Percentiles rank a stretch among this genome's conserved stretches.
Evolutionary conservation across 306 rosid species (phyloP).

Genomic region (Delonix regia): DNA sequence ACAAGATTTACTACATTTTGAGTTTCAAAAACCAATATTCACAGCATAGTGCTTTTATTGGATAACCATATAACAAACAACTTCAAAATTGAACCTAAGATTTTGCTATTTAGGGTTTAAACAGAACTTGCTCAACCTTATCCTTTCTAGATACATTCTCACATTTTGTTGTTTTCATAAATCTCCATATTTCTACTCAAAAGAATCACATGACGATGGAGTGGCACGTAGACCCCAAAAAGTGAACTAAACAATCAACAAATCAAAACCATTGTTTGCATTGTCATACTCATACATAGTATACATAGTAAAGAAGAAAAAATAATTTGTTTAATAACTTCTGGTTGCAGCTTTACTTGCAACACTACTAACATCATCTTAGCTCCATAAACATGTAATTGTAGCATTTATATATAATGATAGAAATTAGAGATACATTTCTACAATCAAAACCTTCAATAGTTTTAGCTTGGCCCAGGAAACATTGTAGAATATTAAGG

Average conservation of each 20-base stretch:
- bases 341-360: not conserved
- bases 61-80: too few relatives aligned
- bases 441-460: constrained; percentile 21
- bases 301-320: not conserved
- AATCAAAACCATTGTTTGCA: not conserved
- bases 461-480: not conserved
- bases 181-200: constrained; percentile 13
- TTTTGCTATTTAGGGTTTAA: too few relatives aligned
- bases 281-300: not conserved
- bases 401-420: not conserved
- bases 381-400: not conserved
- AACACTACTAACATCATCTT: not conserved
- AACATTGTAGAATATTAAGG: constrained; percentile 3
- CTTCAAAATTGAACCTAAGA: too few relatives aligned
- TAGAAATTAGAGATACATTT: not conserved
- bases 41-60: too few relatives aligned
- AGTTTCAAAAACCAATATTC: too few relatives aligned
- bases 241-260: not conserved
- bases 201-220: not conserved
- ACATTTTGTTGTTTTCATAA: constrained; percentile 1
- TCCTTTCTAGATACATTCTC: constrained; percentile 3
- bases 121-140: not conserved
- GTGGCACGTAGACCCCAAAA: constrained; percentile 4
- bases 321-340: not conserved
- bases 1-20: too few relatives aligned